Percentiles rank a stretch among this genome's conserved stretches.
These are phyloP conservation scores for Dendrobium catenatum DNA, from an alignment of 106 monocot species.

Conservation along the genomic window DNA sequence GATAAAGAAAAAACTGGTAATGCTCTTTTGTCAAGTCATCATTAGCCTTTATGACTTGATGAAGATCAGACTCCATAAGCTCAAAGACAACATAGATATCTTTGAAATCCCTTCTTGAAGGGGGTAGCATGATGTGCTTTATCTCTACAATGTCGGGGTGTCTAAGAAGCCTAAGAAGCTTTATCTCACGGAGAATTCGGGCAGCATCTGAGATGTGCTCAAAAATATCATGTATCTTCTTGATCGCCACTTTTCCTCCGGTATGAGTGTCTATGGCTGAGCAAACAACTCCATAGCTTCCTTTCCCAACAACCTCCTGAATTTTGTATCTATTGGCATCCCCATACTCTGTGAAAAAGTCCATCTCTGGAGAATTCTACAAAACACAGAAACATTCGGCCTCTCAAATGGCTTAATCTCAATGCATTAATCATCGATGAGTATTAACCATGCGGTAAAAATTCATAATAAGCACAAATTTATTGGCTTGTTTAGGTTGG, in stretches of 20 bases:
- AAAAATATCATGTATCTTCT: constrained; percentile 59
- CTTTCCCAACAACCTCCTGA: constrained; percentile 51
- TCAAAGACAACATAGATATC: constrained; percentile 38
- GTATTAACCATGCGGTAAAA: not conserved
- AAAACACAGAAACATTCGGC: not conserved
- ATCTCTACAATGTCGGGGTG: constrained; percentile 59
- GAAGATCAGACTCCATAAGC: constrained; percentile 62
- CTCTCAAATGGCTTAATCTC: not conserved
- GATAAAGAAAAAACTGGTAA: constrained; percentile 54
- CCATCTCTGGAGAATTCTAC: constrained; percentile 33
- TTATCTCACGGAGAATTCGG: constrained; percentile 49
- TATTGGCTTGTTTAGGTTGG: not conserved
- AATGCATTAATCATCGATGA: not conserved
- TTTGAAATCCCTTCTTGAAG: constrained; percentile 49
- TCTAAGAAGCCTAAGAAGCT: constrained; percentile 46
- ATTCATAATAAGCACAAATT: not conserved
- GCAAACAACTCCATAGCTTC: constrained; percentile 55
- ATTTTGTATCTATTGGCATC: constrained; percentile 45
- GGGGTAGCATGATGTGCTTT: constrained; percentile 55
- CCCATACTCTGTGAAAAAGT: constrained; percentile 51
- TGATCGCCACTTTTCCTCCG: constrained; percentile 47
- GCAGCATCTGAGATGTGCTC: constrained; percentile 58
- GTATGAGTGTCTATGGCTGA: constrained; percentile 40
- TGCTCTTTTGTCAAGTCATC: constrained; percentile 53
- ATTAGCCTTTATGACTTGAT: constrained; percentile 57